Evolutionary conservation across 1,284 basidiomycete species (phyloP), one percentile per base, ranked within the genome.

Genomic region (Fomitopsis betulina): DNA sequence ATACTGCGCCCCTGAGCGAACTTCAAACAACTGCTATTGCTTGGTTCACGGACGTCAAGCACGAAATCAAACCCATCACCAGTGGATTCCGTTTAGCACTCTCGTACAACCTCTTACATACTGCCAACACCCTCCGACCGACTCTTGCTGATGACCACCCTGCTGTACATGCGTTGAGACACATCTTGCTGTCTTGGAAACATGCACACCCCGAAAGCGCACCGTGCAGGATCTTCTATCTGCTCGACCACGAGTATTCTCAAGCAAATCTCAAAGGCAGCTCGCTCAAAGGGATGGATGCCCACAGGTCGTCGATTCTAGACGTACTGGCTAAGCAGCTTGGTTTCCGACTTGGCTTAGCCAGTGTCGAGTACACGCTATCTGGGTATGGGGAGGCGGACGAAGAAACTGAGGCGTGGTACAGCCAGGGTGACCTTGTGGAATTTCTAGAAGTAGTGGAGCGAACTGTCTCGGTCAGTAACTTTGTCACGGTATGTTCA

Each of bases 1-100:
- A 79, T 61, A 64, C 71, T 23, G 64, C 73, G 6, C 30, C 59
- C 1, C 58, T 64, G 40, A 74, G 73, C 33, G 54, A 68, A 0
- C 58, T 66, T 4, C 62, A 65, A 6, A 77, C 75, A 0, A 67
- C 73, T 2, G 69, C 79, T 7, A 65, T 81, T 6, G 72, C 79
- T 0, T 81, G 79, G 78, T 82, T 79, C 59, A 78, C 77, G 5
- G 77, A 79, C 57, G 79, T 79, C 37, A 64, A 66, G 23, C 76
- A 79, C 57, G 75, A 77, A 64, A 71, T 81, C 53, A 75, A 79
- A 58, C 74, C 75, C 3, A 67, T 82, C 38, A 76, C 73, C 2
- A 69, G 71, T 25, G 80, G 79, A 1, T 76, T 75, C 55, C 76
- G 76, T 7, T 69, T 81, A 13, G 79, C 77, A 0, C 73, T 83